A percentile compares a stretch with the other conserved stretches of the same genome.
These are phyloP conservation scores for Tricholoma flavovirens DNA, from an alignment of 768 basidiomycete species.

Conservation along the genomic window DNA sequence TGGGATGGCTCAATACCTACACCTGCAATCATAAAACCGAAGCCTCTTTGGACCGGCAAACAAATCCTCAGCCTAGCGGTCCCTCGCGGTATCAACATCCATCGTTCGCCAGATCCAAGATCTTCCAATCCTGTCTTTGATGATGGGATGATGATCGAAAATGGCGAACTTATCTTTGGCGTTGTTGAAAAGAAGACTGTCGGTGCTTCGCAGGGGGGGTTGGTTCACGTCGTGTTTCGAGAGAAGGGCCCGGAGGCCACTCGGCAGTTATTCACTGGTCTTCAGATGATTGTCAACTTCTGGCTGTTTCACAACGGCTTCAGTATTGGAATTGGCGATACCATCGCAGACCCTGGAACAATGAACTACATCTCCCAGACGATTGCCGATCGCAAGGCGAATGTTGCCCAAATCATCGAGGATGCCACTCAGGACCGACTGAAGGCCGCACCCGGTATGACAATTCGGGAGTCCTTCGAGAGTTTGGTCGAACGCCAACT, in stretches of 20 bases:
- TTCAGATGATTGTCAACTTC: constrained; percentile 95
- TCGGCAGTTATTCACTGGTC: constrained; percentile 83
- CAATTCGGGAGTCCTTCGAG: constrained; percentile 98
- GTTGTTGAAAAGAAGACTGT: constrained; percentile 99
- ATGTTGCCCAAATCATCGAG: constrained; percentile 74
- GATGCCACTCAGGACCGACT: constrained; percentile 82
- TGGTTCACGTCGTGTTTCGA: constrained; percentile 94
- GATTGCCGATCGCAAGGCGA: constrained; percentile 74
- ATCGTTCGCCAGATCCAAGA: constrained; percentile 73
- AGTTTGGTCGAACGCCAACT: constrained; percentile 85
- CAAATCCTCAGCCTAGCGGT: constrained; percentile 91
- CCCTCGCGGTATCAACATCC: constrained; percentile 92
- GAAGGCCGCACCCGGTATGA: constrained; percentile 95
- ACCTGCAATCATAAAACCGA: constrained; percentile 94
- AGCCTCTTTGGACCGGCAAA: constrained; percentile 97
- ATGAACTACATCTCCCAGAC: constrained; percentile 83
- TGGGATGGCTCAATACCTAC: constrained; percentile 94
- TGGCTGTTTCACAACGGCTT: constrained; percentile 99
- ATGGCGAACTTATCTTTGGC: constrained; percentile 92
- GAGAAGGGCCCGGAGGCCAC: constrained; percentile 95
- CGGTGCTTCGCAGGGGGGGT: constrained; percentile 88
- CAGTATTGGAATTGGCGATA: constrained; percentile 98
- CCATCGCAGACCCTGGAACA: constrained; percentile 85
- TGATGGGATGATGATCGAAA: constrained; percentile 94
- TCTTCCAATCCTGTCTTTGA: constrained; percentile 81